Evolutionary conservation across 495 filamentous ascomycete genomes (phyloP), one percentile per base, ranked within the genome.

Genomic region (Xylaria nigripes): DNA sequence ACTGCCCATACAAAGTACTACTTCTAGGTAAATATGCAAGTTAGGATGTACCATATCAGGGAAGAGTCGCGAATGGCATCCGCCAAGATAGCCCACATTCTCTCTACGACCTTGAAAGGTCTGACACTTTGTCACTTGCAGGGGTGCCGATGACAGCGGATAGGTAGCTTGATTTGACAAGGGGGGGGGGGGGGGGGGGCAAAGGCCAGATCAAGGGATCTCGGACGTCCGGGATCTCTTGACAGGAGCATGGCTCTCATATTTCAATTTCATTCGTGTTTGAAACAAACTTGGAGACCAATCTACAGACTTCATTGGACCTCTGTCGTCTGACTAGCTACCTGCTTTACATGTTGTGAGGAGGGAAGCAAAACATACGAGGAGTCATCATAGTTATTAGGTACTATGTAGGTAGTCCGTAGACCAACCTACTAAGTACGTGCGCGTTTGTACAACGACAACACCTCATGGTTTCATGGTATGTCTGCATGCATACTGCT

Each of bases 141-240:
- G 51, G 51, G 45, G 30, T 48, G 46, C 44, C 51, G 51, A 48
- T 54, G 51, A 54, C 51, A 54, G 51, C 44, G 44, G 51, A 34
- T 22, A 29, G 50, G 50, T 42, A 47, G 51, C 36, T 54, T 32
- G 51, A 27, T 21, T 48, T 54, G 51, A 40, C 42, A 54, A 30
- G 43, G 51, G 44, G 30, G 34, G 29, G 27, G 9, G 27, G 27
- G 4, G 9, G 32, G 5, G 2, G 13, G 32, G 13, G 5, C 32
- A 15, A 10, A 36, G 42, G 51, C 25, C 43, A 44, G 51, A 54
- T 54, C 43, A 38, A 46, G 43, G 43, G 51, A 38, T 36, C 32
- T 36, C 32, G 32, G 32, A 12, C 13, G 32, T 13, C 32, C 32
- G 32, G 32, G 32, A 36, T 54, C 51, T 45, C 30, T 54, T 54